Evolutionary conservation across 208 protist species (phyloP), one percentile per base, ranked within the genome.

Genomic region (Trypanosoma scelopori): DNA sequence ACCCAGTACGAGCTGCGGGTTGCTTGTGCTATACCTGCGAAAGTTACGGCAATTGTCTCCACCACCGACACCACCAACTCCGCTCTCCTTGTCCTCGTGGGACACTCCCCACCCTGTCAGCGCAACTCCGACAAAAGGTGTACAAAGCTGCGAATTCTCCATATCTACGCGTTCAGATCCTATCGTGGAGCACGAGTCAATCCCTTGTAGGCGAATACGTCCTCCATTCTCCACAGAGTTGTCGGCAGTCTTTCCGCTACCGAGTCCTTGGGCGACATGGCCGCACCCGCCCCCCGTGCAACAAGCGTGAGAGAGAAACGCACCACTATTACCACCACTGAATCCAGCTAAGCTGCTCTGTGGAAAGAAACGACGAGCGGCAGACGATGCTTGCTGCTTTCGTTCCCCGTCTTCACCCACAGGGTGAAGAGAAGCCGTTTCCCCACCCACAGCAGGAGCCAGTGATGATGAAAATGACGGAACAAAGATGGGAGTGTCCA

Each of bases 401-500:
- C 49, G 61, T 18, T 50, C 12, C 3, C 3, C 20, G 3, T 48
- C 20, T 47, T 30, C 22, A 37, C 9, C 5, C 5, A 37, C 32
- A 37, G 32, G 9, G 32, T 37, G 32, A 9, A 9, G 3, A 37
- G 32, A 37, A 3, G 9, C 32, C 23, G 4, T 12, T 45, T 37
- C 52, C 30, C 53, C 42, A 13, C 35, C 53, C 2, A 30, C 9
- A 12, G 16, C 23, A 9, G 5, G 1, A 30, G 12, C 3, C 25
- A 6, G 12, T 5, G 16, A 18, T 20, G 27, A 25, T 13, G 32
- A 7, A 0, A 15, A 0, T 45, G 67, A 73, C 15, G 69, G 53
- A 35, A 74, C 18, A 47, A 74, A 68, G 9, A 74, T 18, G 23
- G 69, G 69, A 13, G 69, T 69, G 11, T 57, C 45, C 2, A 74